A percentile compares a stretch with the other conserved stretches of the same genome.
These are phyloP conservation scores for Apiosordaria backusii DNA, from an alignment of 495 filamentous ascomycete genomes.

Conservation along the genomic window DNA sequence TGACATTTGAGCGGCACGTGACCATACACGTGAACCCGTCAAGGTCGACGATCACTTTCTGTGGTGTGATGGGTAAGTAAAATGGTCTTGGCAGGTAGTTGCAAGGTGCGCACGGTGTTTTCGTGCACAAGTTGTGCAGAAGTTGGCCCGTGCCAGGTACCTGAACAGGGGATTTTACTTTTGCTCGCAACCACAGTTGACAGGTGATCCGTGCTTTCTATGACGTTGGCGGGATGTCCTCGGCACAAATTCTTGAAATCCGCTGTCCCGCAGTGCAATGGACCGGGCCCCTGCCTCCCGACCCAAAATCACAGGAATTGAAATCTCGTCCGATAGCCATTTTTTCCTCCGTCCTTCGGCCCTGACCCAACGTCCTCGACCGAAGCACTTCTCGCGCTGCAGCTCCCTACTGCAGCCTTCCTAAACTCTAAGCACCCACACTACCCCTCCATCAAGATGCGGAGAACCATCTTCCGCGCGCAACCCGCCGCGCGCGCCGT, in stretches of 20 bases:
- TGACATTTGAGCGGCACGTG: background rate
- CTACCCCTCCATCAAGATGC: slow-evolving; percentile 19
- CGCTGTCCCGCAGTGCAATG: slow-evolving; percentile 7
- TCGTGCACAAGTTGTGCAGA: no score
- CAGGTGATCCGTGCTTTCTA: slow-evolving; percentile 3
- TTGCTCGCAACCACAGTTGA: no score
- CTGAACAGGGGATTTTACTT: no score
- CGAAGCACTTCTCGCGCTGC: background rate
- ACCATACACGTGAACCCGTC: background rate
- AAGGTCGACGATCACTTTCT: no score
- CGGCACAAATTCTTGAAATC: slow-evolving; percentile 19
- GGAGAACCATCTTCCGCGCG: slow-evolving; percentile 25
- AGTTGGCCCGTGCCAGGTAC: no score
- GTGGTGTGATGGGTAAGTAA: no score
- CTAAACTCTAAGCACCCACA: background rate
- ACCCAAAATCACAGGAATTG: slow-evolving; percentile 13
- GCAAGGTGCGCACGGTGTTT: no score
- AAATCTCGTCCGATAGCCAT: slow-evolving; percentile 13
- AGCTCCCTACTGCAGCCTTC: background rate
- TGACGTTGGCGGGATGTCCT: slow-evolving; percentile 15
- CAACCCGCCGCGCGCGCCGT: slow-evolving; percentile 25
- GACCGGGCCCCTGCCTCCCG: background rate
- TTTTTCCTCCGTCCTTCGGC: background rate
- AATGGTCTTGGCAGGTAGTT: no score
- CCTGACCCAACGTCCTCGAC: slow-evolving; percentile 8